Base-by-base conservation (phyloP, 805 yeast genomes). In the Dipodascus geniculatus region DNA sequence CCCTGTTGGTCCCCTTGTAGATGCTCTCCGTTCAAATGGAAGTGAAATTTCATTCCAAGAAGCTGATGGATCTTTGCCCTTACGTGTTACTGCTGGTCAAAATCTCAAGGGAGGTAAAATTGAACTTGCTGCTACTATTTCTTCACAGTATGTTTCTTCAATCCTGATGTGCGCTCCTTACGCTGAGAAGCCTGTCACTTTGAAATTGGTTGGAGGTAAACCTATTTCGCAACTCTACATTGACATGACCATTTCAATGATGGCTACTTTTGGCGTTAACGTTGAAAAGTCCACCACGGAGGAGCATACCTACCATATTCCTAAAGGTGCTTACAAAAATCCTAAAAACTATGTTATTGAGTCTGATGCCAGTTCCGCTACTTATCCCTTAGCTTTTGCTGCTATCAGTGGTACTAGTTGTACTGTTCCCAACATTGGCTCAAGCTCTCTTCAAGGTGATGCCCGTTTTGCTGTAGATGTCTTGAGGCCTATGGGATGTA, bases 151-250 rank as follows among this genome's bases (percentile, higher is more conserved):
- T 63, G 99, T 93, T 49, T 90, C 98, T 1, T 91, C 98, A 0
- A 78, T 93, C 54, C 77, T 93, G 64, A 89, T 93, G 96, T 87
- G 96, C 70, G 98, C 99, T 38, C 99, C 99, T 50, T 93, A 90
- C 65, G 98, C 98, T 9, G 71, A 81, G 54, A 76, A 79, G 54
- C 95, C 96, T 3, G 95, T 91, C 28, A 88, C 96, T 6, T 77
- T 93, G 65, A 72, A 91, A 6, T 76, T 93, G 56, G 90, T 86
- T 20, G 99, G 98, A 31, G 99, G 99, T 42, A 90, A 90, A 68
- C 99, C 99, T 59, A 87, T 93, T 56, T 91, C 98, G 14, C 95
- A 88, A 67, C 76, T 91, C 61, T 93, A 93, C 75, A 89, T 93
- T 59, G 96, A 90, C 65, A 93, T 93, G 99, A 93, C 99, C 2